phyloP scores from a whole-genome alignment of 2,329 filamentous ascomycete species.

The Fusarium transvaalense region DNA sequence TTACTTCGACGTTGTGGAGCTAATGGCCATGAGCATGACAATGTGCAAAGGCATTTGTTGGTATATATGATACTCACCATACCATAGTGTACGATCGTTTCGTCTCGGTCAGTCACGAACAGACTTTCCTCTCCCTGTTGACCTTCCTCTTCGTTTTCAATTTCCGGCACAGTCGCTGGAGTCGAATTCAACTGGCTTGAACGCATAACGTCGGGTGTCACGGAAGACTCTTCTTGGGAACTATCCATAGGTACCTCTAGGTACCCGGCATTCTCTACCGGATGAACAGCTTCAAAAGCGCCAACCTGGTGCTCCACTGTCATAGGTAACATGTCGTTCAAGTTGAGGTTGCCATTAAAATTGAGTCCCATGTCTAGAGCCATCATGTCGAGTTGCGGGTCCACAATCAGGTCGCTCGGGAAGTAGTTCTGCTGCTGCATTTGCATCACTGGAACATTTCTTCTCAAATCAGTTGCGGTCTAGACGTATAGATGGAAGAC shows the following conservation, averaged over 20 bases:
- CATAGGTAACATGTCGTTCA: neutral
- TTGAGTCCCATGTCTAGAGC: neutral
- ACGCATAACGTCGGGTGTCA: neutral
- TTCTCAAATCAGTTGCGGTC: neutral
- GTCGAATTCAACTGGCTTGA: neutral
- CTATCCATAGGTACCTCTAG: neutral
- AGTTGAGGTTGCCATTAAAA: neutral
- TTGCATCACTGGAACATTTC: neutral
- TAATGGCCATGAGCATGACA: neutral
- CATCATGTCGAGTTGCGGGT: neutral
- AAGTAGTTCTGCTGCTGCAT: neutral
- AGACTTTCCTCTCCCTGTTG: neutral
- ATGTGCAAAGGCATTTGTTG: fast-evolving
- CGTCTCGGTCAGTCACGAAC: neutral
- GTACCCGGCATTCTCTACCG: neutral
- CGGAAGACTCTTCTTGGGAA: neutral
- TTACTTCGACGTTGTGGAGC: conserved; percentile 25
- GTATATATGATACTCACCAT: neutral
- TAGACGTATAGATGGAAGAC: no score
- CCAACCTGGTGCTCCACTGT: neutral
- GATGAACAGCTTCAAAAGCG: fast-evolving
- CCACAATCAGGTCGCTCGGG: neutral
- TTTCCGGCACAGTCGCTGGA: neutral
- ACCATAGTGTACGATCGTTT: neutral
- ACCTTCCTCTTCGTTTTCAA: neutral